Base-by-base conservation (phyloP, 2,329 filamentous ascomycete genomes). In the Hypoxylon sp. region DNA sequence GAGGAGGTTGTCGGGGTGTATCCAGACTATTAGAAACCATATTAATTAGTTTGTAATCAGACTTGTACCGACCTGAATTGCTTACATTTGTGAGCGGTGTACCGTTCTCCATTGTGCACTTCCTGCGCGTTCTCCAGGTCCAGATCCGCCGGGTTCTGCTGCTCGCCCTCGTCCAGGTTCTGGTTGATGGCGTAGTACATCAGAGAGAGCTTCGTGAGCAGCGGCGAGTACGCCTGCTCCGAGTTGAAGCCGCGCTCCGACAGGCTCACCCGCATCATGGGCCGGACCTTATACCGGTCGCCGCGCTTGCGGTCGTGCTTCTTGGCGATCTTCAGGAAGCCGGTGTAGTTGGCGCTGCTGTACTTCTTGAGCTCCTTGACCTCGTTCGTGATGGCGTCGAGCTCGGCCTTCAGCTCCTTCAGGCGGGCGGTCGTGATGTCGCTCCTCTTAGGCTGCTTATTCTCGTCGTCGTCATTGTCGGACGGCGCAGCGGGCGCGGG, bases 271-370 rank as follows among this genome's bases (percentile, higher is more conserved):
- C 97, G 92, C 80, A 98, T 89, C 82, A 98, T 89, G 26, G 96
- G 94, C 22, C 93, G 89, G 71, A 98, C 91, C 77, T 91, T 93
- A 83, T 98, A 98, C 55, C 89, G 86, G 70, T 89, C 86, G 59
- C 94, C 94, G 70, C 95, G 87, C 81, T 95, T 96, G 71, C 96
- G 92, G 80, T 99, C 96, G 80, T 99, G 96, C 82, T 99, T 99
- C 88, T 99, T 99, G 60, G 93, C 93, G 49, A 97, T 97, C 84
- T 99, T 99, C 76, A 97, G 86, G 80, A 98, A 97, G 49, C 93
- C 96, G 4, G 96, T 97, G 80, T 97, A 99, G 82, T 99, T 99
- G 82, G 97, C 90, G 69, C 91, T 92, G 79, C 93, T 96, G 81
- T 96, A 99, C 78, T 93, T 96, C 80, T 97, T 96, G 71, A 99